A percentile compares a stretch with the other conserved stretches of the same genome.
phyloP scores from a whole-genome alignment of 2,329 filamentous ascomycete species.

The Trichophyton benhamiae region DNA sequence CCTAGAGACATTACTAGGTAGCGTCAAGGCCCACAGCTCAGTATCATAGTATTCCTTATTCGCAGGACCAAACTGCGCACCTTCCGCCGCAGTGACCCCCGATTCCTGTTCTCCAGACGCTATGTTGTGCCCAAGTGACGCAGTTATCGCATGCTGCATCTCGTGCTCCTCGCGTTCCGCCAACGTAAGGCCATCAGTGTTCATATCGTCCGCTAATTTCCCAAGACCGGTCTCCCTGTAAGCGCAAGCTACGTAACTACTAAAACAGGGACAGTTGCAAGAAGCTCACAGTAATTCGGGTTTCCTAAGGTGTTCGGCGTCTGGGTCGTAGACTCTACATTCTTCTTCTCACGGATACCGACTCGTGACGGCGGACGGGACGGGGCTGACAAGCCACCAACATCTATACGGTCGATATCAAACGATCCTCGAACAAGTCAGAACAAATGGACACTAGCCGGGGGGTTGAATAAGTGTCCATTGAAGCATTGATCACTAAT shows the following conservation, averaged over 20 bases:
- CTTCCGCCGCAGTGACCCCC: constrained; percentile 35
- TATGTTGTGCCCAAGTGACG: constrained; percentile 32
- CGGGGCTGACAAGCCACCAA: constrained; percentile 25
- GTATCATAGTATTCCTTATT: constrained; percentile 44
- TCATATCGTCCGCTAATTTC: not conserved
- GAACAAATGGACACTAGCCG: not conserved
- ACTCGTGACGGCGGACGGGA: constrained; percentile 38
- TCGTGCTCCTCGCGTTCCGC: constrained; percentile 35
- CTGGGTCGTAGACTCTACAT: not conserved
- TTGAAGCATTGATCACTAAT: not conserved
- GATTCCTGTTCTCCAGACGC: constrained; percentile 36
- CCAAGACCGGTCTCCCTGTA: not conserved
- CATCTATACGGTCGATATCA: constrained; percentile 16
- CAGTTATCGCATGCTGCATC: constrained; percentile 35
- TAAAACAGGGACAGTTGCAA: not conserved
- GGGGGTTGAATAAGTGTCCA: not conserved
- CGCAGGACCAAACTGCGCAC: constrained; percentile 41
- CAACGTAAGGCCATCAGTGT: constrained; percentile 19
- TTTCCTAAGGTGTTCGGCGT: not conserved
- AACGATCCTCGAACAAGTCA: constrained; percentile 10
- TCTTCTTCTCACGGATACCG: constrained; percentile 19
- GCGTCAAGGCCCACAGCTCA: constrained; percentile 44
- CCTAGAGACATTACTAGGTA: constrained; percentile 33
- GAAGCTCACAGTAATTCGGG: not conserved
- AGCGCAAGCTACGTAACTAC: not conserved